Evolutionary conservation across 1,284 basidiomycete species (phyloP), one percentile per base, ranked within the genome.

Genomic region (Schizophyllum commune): DNA sequence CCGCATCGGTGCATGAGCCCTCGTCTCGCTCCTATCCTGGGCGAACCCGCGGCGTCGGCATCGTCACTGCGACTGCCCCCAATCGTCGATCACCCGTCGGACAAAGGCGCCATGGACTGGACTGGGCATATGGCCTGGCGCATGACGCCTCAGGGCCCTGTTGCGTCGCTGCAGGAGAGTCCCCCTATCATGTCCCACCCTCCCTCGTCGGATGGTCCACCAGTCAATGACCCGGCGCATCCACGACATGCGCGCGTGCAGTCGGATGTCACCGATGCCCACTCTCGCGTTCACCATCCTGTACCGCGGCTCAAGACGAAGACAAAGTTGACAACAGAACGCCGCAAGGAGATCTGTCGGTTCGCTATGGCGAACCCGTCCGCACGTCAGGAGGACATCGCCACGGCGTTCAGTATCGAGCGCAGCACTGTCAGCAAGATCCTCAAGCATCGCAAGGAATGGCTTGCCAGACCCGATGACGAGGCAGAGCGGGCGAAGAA

Each of bases 391-490:
- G 91, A 94, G 69, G 89, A 92, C 68, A 92, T 95, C 67, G 93
- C 89, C 0, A 73, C 75, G 11, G 74, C 77, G 52, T 96, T 89
- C 70, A 83, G 84, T 59, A 89, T 95, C 60, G 94, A 96, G 71
- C 86, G 94, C 58, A 94, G 91, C 73, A 96, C 93, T n/a, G 90
- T 96, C 70, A 92, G 89, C 75, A 95, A 96, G 76, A 95, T 94
- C 65, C 79, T 96, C 64, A 95, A 94, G 71, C 77, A 91, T 68
- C 91, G 91, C 73, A 79, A 82, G 17, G 86, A 86, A 67, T 96
- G 93, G 93, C 75, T 94, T 68, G 83, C 82, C 62, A 81, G 91
- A 57, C 75, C 79, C 15, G 80, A 82, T 59, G 80, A 83, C 64
- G 82, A 83, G 62, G 73, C 82, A 61, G 77, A 80, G 55, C 78